Conservation (phyloP, 441 rosid species). For the Populus tomentosa region DNA sequence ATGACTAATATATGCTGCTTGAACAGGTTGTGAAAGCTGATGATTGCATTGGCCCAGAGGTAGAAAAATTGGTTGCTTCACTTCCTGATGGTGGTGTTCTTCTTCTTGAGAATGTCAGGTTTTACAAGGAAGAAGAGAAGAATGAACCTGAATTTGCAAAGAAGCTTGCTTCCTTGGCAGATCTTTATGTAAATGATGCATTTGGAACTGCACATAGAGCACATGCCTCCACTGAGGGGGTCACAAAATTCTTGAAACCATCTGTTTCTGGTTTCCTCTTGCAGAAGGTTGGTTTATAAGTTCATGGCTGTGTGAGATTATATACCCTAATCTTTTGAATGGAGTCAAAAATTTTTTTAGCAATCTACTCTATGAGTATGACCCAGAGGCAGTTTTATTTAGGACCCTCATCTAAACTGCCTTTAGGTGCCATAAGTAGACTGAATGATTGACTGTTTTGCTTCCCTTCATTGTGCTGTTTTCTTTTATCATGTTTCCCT, state of each 20-base stretch:
- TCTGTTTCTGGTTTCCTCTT: constrained; percentile 93
- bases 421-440: background rate
- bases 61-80: constrained; percentile 69
- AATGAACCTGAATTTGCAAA: constrained; percentile 91
- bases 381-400: background rate
- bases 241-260: constrained; percentile 83
- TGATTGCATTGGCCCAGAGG: constrained; percentile 90
- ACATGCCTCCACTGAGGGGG: constrained; percentile 95
- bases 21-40: constrained; percentile 77
- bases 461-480: too few relatives aligned
- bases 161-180: constrained; percentile 89
- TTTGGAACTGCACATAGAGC: constrained; percentile 98
- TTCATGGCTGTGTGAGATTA: background rate
- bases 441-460: too few relatives aligned
- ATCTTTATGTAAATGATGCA: constrained; percentile 86
- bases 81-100: constrained; percentile 85
- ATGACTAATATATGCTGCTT: background rate
- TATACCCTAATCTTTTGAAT: background rate
- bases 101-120: constrained; percentile 90
- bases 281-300: constrained; percentile 60
- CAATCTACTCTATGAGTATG: background rate
- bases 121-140: constrained; percentile 96
- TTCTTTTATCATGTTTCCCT: background rate
- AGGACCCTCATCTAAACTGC: background rate
- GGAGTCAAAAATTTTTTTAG: background rate